These are phyloP conservation scores for Cucurbitaria berberidis DNA, from an alignment of 2,329 filamentous ascomycete genomes.

Conservation along the genomic window DNA sequence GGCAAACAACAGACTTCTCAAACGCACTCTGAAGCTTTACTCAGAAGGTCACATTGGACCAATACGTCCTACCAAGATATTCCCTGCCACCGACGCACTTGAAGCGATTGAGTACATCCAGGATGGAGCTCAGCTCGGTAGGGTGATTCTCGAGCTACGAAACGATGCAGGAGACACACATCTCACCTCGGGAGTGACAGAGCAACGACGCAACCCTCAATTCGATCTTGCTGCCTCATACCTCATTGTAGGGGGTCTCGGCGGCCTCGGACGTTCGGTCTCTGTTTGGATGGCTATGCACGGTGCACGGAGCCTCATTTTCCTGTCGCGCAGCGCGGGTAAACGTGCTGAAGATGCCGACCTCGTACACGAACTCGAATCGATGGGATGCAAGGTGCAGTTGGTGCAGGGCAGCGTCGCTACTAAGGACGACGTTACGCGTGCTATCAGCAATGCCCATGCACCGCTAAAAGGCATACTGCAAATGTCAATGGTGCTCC, in stretches of 20 bases:
- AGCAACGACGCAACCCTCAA: neutral
- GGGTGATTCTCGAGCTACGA: too few relatives aligned
- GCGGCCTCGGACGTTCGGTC: slow-evolving; percentile 26
- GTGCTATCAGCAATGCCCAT: neutral
- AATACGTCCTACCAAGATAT: too few relatives aligned
- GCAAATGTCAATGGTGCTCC: slow-evolving; percentile 23
- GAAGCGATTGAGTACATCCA: too few relatives aligned
- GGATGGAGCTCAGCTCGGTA: too few relatives aligned
- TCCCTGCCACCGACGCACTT: too few relatives aligned
- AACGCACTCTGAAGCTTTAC: too few relatives aligned
- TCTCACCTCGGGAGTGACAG: too few relatives aligned
- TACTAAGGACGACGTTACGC: slow-evolving; percentile 1
- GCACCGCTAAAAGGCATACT: slow-evolving; percentile 16
- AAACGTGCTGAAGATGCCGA: neutral
- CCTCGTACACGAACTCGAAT: slow-evolving; percentile 12
- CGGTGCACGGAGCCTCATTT: slow-evolving; percentile 24
- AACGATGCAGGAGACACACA: too few relatives aligned
- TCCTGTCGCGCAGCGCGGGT: slow-evolving; percentile 21
- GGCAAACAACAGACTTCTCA: too few relatives aligned
- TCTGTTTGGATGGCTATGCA: slow-evolving; percentile 21
- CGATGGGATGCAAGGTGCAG: slow-evolving; percentile 13
- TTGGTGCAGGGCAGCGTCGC: slow-evolving; percentile 12
- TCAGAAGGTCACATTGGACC: too few relatives aligned
- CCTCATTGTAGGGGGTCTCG: slow-evolving; percentile 31
- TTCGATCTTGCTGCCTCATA: slow-evolving; percentile 16